phyloP scores from a whole-genome alignment of 441 rosid species.

The Daphne laureola region DNA sequence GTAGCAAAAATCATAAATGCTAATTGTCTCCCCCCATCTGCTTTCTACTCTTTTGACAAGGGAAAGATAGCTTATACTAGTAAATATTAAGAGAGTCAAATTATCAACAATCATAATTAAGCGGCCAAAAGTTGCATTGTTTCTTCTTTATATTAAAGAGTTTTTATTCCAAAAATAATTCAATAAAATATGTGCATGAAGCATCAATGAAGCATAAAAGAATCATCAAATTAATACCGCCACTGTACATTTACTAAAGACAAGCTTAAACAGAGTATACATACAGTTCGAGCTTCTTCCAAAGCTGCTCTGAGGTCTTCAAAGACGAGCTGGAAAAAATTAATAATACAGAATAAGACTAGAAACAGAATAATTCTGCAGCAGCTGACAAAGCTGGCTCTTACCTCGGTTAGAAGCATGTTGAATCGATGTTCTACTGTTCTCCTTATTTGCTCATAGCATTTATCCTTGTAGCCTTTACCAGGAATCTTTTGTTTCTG shows the following conservation, averaged over 20 bases:
- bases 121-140: too few relatives aligned
- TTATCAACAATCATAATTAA: too few relatives aligned
- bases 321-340: conserved; percentile 67
- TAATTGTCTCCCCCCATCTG: too few relatives aligned
- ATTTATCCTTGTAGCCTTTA: conserved; percentile 93
- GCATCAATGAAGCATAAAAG: conserved; percentile 9
- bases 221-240: neutral
- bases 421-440: conserved; percentile 84
- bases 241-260: neutral
- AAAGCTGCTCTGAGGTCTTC: conserved; percentile 93
- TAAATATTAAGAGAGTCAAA: too few relatives aligned
- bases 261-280: conserved; percentile 13
- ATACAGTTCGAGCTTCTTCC: conserved; percentile 90
- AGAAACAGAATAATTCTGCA: conserved; percentile 9
- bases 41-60: too few relatives aligned
- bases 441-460: conserved; percentile 90
- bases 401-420: conserved; percentile 73
- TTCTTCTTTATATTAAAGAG: too few relatives aligned
- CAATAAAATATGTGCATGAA: neutral
- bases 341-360: conserved; percentile 19
- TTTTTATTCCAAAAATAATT: neutral
- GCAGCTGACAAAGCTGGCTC: conserved; percentile 3
- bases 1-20: too few relatives aligned
- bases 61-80: too few relatives aligned
- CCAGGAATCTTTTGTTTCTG: conserved; percentile 82